Conservation (phyloP, 2,329 filamentous ascomycete species). For the Lachnellula subtilissima region DNA sequence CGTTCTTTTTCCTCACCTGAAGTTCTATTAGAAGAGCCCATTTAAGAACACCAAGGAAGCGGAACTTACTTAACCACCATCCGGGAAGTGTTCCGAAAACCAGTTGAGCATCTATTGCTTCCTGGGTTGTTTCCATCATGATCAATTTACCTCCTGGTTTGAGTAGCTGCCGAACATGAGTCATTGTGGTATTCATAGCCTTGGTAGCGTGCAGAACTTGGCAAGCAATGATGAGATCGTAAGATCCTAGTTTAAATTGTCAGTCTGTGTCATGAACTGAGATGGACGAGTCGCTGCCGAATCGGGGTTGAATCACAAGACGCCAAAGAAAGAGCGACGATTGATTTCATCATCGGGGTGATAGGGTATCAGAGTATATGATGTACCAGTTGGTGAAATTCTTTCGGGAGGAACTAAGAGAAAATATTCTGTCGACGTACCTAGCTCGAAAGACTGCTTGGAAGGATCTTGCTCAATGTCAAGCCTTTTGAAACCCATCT, state of each 20-base stretch:
- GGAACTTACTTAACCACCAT: background rate
- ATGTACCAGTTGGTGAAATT: too few species aligned
- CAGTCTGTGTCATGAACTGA: too few species aligned
- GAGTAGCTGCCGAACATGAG: background rate
- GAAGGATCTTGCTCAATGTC: background rate
- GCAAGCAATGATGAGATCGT: background rate
- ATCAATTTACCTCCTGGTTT: background rate
- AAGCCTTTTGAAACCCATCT: background rate
- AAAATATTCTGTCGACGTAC: too few species aligned
- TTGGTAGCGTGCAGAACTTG: background rate
- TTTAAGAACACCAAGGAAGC: too few species aligned
- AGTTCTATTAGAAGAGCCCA: too few species aligned
- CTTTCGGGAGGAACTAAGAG: too few species aligned
- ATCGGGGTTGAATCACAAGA: too few species aligned
- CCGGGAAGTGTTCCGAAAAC: background rate
- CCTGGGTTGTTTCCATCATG: background rate
- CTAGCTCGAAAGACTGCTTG: background rate
- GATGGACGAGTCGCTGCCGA: too few species aligned
- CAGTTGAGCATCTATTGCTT: background rate
- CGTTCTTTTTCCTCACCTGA: background rate
- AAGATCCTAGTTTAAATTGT: background rate
- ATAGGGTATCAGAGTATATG: too few species aligned
- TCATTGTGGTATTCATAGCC: background rate
- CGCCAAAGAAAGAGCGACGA: too few species aligned
- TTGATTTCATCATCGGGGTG: too few species aligned